Evolutionary conservation across 352 stramenopile genomes (phyloP), one percentile per base, ranked within the genome.

Genomic region (Phytophthora kernoviae): DNA sequence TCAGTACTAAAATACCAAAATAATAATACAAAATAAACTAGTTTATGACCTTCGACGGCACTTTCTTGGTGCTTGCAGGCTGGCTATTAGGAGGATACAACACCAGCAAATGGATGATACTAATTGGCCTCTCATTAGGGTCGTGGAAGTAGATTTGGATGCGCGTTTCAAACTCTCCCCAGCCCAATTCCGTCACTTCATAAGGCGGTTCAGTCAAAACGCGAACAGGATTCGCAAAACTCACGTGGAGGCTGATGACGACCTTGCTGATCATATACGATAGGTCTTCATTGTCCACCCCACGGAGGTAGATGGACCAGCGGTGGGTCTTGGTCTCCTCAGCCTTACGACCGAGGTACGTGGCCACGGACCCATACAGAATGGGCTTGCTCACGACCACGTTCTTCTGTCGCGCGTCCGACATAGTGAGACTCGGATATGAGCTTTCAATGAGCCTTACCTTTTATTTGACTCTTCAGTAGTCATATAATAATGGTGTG

Each of bases 61-160:
- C 86, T 77, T 97, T 97, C 57, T 97, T 97, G 21, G 84, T 94
- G 69, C 81, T 91, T 82, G 96, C 73, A 1, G 96, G 69, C 65
- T 96, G 82, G 51, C 88, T 94, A 34, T 82, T 84, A 10, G 85
- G 85, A 22, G 87, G 88, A 37, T 95, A 96, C 17, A 96, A 66
- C 34, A 88, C 79, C 33, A 96, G 66, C 72, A 93, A 91, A 68
- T 96, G 88, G 53, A 94, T 89, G 37, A 97, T 90, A 49, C 96
- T 91, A 43, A 98, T 88, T 6, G 90, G 88, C 56, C 94, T 91
- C 66, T 98, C 93, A 21, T 78, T 88, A 17, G 93, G 75, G 72
- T 99, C 96, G 65, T 97, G 97, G 77, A 98, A 99, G 67, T 98
- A 84, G 58, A 99, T 90, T 59, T 94, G 86, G 61, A 99, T 98